These are phyloP conservation scores for Podospora didyma DNA, from an alignment of 495 filamentous ascomycete genomes.

Conservation along the genomic window DNA sequence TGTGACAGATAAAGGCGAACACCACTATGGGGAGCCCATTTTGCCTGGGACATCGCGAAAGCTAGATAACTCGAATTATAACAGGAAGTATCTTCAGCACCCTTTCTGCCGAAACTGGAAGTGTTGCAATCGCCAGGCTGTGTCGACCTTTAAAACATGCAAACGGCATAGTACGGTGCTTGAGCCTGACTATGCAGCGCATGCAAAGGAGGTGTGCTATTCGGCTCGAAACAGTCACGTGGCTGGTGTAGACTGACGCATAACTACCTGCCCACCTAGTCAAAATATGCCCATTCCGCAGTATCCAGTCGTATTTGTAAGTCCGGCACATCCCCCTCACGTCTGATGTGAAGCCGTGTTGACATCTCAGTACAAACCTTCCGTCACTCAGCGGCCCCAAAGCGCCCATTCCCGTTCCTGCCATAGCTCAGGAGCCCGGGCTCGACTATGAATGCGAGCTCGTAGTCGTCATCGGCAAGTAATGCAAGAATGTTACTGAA, in stretches of 20 bases:
- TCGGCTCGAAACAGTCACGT: conserved; percentile 1
- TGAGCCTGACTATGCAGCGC: conserved; percentile 77
- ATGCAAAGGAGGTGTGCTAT: conserved; percentile 62
- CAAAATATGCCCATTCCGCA: conserved; percentile 69
- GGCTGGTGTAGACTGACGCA: too few species aligned
- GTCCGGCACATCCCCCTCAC: conserved; percentile 4
- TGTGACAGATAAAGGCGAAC: conserved; percentile 67
- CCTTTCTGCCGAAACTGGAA: too few species aligned
- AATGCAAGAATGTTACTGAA: conserved; percentile 63
- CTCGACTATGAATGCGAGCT: conserved; percentile 87
- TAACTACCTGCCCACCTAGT: conserved; percentile 25
- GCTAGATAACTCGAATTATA: too few species aligned
- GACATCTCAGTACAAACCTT: conserved; percentile 62
- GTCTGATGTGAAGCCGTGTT: neutral
- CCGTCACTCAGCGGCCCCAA: conserved; percentile 61
- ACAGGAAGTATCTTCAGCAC: too few species aligned
- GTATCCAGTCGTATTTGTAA: conserved; percentile 72
- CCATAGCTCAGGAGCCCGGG: conserved; percentile 55
- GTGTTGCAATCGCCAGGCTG: too few species aligned
- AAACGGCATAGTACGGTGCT: conserved; percentile 70
- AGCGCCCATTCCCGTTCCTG: conserved; percentile 63
- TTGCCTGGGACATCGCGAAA: conserved; percentile 67
- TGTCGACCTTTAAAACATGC: too few species aligned
- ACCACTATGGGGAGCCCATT: conserved; percentile 82
- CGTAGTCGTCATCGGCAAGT: conserved; percentile 71